Evolutionary conservation across 1,284 basidiomycete species (phyloP).

Genomic region (Pascua sp.): DNA sequence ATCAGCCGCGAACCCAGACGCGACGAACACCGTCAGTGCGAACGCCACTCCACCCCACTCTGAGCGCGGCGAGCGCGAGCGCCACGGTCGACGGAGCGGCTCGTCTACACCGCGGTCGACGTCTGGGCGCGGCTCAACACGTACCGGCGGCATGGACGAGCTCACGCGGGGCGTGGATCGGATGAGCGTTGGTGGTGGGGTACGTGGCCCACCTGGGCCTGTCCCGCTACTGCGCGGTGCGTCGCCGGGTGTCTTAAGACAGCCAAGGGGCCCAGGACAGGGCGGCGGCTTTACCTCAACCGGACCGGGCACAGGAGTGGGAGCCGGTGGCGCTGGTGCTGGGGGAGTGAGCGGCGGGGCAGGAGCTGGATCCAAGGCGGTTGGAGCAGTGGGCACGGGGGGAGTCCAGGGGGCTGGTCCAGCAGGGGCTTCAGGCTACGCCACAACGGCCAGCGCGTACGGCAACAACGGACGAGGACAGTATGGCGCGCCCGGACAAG

Average conservation of each 20-base stretch:
- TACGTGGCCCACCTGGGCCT: neutral
- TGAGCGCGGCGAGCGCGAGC: neutral
- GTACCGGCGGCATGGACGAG: slow-evolving; percentile 1
- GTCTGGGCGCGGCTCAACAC: slow-evolving; percentile 2
- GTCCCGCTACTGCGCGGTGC: slow-evolving; percentile 2
- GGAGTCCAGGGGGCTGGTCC: too few relatives aligned
- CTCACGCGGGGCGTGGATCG: slow-evolving; percentile 12
- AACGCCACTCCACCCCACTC: neutral
- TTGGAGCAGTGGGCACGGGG: too few relatives aligned
- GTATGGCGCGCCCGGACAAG: too few relatives aligned
- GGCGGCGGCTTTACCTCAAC: slow-evolving; percentile 4
- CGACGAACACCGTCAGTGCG: neutral
- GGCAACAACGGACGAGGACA: too few relatives aligned
- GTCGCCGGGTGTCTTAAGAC: slow-evolving; percentile 13
- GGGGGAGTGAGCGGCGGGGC: too few relatives aligned
- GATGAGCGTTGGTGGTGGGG: neutral
- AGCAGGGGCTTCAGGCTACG: too few relatives aligned
- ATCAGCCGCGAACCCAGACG: neutral
- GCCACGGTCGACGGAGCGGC: neutral
- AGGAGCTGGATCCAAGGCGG: too few relatives aligned
- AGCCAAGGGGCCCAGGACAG: slow-evolving; percentile 13
- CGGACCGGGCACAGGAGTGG: too few relatives aligned
- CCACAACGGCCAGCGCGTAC: too few relatives aligned
- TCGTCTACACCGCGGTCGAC: slow-evolving; percentile 1
- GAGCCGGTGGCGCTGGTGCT: too few relatives aligned